Base-by-base conservation (phyloP, 2,329 filamentous ascomycete genomes). In the Aureobasidium mangrovei region DNA sequence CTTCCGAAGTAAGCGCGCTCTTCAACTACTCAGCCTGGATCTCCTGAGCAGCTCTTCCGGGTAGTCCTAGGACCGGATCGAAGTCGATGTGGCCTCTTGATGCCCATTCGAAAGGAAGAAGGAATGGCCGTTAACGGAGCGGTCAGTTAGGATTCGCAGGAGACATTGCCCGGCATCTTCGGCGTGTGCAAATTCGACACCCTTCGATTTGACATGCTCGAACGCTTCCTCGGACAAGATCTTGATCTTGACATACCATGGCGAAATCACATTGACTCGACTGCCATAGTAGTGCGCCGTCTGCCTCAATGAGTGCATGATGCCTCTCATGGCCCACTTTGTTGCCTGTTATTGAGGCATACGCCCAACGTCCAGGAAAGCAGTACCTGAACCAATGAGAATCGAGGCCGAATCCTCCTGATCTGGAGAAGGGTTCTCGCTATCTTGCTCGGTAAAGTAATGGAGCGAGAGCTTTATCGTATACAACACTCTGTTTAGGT, bases 311-410 rank as follows among this genome's bases (percentile, higher is more conserved):
- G 39, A 52, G 18, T 43, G 35, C 56, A 57, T 55, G 7, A 57
- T 38, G 6, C 43, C 52, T 45, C 56, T 40, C 8, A 55, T 33
- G 3, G 38, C 56, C 31, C 33, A 52, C 28, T 75, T 75, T 71
- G 75, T 56, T 10, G 32, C 41, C n/a, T 27, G 24, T 9, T 54
- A 54, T 6, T 45, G 41, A 3, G 51, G 51, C 74, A 64, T 54
- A 63, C 71, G 69, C 7, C 71, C 71, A 6, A 69, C 70, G 56
- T 78, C 76, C 44, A 76, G 70, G 61, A 70, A 78, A 0, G 69
- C 71, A 0, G 74, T 73, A 61, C 78, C 69, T 53, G 72, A 75
- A 3, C 72, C 72, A 0, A 71, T 76, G 26, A 78, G 71, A 45
- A 78, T 73, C 36, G 79, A 70, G 54, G 74, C 36, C 27, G 44